Percentiles rank a stretch among this genome's conserved stretches.
These are phyloP conservation scores for Phytopythium vexans DNA, from an alignment of 352 stramenopile species.

Conservation along the genomic window DNA sequence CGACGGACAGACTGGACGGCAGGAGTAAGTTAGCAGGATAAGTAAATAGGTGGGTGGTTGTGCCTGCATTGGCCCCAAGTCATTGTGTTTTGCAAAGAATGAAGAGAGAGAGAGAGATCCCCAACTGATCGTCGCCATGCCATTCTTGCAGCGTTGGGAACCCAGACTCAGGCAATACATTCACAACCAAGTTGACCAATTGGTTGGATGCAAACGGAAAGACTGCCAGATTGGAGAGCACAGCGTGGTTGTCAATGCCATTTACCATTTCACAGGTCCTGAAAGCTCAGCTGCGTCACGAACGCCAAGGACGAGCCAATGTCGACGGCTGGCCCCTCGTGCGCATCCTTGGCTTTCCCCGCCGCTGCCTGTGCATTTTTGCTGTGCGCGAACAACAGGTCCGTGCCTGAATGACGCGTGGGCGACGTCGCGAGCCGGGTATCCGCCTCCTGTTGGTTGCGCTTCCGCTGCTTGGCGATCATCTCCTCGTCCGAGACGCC, in stretches of 20 bases:
- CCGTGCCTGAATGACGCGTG: conserved; percentile 20
- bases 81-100: not conserved
- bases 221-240: not conserved
- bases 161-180: too few relatives aligned
- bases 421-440: conserved; percentile 67
- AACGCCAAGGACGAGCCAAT: conserved; percentile 56
- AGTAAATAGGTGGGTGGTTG: conserved; percentile 1
- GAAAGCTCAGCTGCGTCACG: conserved; percentile 72
- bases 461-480: conserved; percentile 72
- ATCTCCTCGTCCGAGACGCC: conserved; percentile 85
- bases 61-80: not conserved
- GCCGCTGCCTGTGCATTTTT: conserved; percentile 13
- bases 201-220: too few relatives aligned
- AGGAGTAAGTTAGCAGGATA: conserved; percentile 9
- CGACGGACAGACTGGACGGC: not conserved
- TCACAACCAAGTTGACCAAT: too few relatives aligned
- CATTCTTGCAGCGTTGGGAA: too few relatives aligned
- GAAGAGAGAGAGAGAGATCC: too few relatives aligned
- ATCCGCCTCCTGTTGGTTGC: conserved; percentile 66
- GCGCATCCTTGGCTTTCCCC: conserved; percentile 22
- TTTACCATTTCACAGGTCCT: conserved; percentile 38
- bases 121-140: too few relatives aligned
- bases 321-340: conserved; percentile 6
- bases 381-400: conserved; percentile 23
- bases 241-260: too few relatives aligned